Conservation (phyloP, 805 yeast genomes). For the Candida parachauliodes region DNA sequence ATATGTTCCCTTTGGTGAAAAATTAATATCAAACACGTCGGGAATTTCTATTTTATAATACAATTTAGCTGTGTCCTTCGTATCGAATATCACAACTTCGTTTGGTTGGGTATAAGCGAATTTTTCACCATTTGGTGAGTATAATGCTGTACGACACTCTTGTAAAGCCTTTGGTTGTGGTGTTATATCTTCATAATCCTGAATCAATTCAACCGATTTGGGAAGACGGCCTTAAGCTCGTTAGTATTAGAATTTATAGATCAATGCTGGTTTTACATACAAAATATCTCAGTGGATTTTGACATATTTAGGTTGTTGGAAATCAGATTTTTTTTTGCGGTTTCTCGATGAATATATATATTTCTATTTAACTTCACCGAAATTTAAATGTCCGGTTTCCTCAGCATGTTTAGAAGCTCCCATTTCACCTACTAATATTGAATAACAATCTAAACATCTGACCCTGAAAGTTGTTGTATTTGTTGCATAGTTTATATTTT, state of each 20-base stretch:
- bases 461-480: constrained; percentile 59
- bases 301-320: constrained; percentile 22
- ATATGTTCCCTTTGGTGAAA: constrained; percentile 85
- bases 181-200: constrained; percentile 36
- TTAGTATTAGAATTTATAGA: constrained; percentile 13
- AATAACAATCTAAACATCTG: constrained; percentile 54
- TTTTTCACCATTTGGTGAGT: constrained; percentile 63
- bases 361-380: constrained; percentile 49
- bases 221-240: constrained; percentile 49
- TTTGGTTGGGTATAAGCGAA: constrained; percentile 73
- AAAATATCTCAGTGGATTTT: constrained; percentile 33
- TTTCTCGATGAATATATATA: background rate
- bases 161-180: constrained; percentile 31
- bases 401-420: constrained; percentile 65
- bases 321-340: background rate
- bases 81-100: constrained; percentile 53
- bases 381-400: constrained; percentile 55
- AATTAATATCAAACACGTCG: constrained; percentile 77
- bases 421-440: constrained; percentile 54
- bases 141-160: constrained; percentile 62
- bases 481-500: constrained; percentile 54
- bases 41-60: constrained; percentile 48
- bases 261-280: constrained; percentile 21
- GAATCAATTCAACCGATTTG: constrained; percentile 49
- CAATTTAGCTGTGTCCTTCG: constrained; percentile 42